Percentiles rank a stretch among this genome's conserved stretches.
Evolutionary conservation across 2,329 filamentous ascomycete species (phyloP).

Genomic region (Colletotrichum scovillei): DNA sequence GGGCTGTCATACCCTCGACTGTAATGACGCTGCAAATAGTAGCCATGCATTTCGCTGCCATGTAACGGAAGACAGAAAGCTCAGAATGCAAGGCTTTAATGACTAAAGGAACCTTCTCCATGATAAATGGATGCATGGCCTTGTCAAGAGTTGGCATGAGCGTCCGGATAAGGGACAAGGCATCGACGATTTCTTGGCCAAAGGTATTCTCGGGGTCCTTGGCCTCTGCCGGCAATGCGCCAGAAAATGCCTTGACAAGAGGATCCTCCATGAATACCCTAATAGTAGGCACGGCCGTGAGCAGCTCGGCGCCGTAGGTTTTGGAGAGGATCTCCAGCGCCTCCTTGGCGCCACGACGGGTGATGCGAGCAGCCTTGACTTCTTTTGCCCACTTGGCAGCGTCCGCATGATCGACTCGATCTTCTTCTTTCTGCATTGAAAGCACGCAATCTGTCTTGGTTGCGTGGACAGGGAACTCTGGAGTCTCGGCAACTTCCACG

Average conservation of each 20-base stretch:
- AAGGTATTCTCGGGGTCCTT: slow-evolving; percentile 78
- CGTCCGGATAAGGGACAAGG: slow-evolving; percentile 90
- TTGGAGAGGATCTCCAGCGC: slow-evolving; percentile 87
- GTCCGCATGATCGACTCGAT: slow-evolving; percentile 91
- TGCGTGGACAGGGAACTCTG: slow-evolving; percentile 90
- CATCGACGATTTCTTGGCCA: slow-evolving; percentile 94
- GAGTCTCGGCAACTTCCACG: slow-evolving; percentile 96
- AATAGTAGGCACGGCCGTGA: slow-evolving; percentile 87
- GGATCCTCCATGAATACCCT: slow-evolving; percentile 84
- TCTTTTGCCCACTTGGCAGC: slow-evolving; percentile 91
- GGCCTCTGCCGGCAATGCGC: slow-evolving; percentile 78
- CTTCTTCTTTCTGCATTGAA: slow-evolving; percentile 96
- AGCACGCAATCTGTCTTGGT: slow-evolving; percentile 83
- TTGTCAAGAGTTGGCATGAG: slow-evolving; percentile 89
- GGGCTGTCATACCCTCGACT: slow-evolving; percentile 93
- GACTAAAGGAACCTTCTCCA: slow-evolving; percentile 85
- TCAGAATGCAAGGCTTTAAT: slow-evolving; percentile 89
- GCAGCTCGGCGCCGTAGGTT: slow-evolving; percentile 81
- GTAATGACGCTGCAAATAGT: slow-evolving; percentile 98
- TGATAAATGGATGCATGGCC: slow-evolving; percentile 81
- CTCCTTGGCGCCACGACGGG: slow-evolving; percentile 92
- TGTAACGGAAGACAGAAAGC: slow-evolving; percentile 93
- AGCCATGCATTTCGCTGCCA: slow-evolving; percentile 96
- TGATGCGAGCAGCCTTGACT: slow-evolving; percentile 88
- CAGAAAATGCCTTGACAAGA: slow-evolving; percentile 78